Conservation (phyloP, 139 green algal genomes). For the Tetradesmus obliquus region DNA sequence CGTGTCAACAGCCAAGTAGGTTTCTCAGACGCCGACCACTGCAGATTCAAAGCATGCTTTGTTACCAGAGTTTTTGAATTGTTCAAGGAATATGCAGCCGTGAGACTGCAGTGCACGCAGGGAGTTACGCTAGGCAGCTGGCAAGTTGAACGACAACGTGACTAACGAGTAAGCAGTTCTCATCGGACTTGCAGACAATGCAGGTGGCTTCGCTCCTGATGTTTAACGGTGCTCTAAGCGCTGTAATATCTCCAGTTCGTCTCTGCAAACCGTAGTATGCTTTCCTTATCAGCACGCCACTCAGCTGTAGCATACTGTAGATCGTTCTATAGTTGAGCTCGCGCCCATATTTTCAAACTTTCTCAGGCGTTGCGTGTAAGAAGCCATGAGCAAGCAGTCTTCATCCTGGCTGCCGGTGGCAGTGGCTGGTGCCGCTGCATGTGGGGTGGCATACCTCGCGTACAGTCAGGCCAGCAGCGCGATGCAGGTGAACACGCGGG, state of each 20-base stretch:
- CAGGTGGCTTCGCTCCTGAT: no score
- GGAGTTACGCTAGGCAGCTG: background rate
- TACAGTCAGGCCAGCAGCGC: conserved; percentile 19
- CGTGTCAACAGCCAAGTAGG: background rate
- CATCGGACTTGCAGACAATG: background rate
- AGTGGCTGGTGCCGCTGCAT: conserved; percentile 9
- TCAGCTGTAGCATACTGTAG: background rate
- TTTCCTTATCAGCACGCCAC: background rate
- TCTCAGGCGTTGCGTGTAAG: no score
- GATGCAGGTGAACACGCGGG: background rate
- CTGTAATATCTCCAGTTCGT: background rate
- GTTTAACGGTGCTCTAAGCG: background rate
- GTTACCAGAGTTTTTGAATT: no score
- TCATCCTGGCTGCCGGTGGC: conserved; percentile 14
- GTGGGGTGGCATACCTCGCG: conserved; percentile 6
- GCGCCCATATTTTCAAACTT: no score
- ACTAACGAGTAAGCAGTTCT: background rate
- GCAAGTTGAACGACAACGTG: background rate
- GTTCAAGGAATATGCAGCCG: no score
- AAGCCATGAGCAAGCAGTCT: background rate
- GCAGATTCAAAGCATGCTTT: no score
- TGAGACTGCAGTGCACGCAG: no score
- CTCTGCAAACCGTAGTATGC: background rate
- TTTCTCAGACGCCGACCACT: no score
- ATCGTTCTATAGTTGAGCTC: background rate